Evolutionary conservation across 1,284 basidiomycete genomes (phyloP).

Genomic region (Apiotrichum mycotoxinovorans): DNA sequence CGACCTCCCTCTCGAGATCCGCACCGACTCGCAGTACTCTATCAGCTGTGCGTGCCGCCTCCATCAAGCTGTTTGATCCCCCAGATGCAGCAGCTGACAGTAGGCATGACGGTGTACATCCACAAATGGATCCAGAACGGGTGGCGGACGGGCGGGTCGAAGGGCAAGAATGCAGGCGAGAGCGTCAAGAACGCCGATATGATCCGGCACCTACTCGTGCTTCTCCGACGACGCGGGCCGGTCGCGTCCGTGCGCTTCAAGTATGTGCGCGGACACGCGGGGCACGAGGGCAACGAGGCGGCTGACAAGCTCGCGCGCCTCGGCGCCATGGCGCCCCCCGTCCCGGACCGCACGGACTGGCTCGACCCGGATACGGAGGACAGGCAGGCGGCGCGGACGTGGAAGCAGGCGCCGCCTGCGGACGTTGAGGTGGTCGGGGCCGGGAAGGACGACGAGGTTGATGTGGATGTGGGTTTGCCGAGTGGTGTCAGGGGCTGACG

Average conservation of each 20-base stretch:
- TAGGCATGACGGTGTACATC: conserved; percentile 47
- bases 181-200: conserved; percentile 48
- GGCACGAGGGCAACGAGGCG: conserved; percentile 45
- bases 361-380: conserved; percentile 34
- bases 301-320: conserved; percentile 46
- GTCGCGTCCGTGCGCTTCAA: conserved; percentile 38
- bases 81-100: too few relatives aligned
- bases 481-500: conserved; percentile 3
- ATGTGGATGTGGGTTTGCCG: conserved; percentile 3
- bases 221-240: conserved; percentile 32
- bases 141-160: conserved; percentile 25
- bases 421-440: neutral
- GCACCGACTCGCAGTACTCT: conserved; percentile 50
- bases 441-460: neutral
- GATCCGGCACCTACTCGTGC: conserved; percentile 46
- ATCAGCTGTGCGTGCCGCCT: conserved; percentile 44
- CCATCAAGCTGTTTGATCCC: too few relatives aligned
- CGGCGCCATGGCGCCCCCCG: conserved; percentile 32
- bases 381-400: conserved; percentile 34
- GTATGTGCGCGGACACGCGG: conserved; percentile 44
- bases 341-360: conserved; percentile 35
- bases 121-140: conserved; percentile 44
- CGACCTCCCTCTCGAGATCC: conserved; percentile 47
- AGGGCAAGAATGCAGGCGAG: neutral
- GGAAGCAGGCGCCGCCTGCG: conserved; percentile 44